Evolutionary conservation across 768 basidiomycete species (phyloP).

Genomic region (Boletus pseudopeckii): DNA sequence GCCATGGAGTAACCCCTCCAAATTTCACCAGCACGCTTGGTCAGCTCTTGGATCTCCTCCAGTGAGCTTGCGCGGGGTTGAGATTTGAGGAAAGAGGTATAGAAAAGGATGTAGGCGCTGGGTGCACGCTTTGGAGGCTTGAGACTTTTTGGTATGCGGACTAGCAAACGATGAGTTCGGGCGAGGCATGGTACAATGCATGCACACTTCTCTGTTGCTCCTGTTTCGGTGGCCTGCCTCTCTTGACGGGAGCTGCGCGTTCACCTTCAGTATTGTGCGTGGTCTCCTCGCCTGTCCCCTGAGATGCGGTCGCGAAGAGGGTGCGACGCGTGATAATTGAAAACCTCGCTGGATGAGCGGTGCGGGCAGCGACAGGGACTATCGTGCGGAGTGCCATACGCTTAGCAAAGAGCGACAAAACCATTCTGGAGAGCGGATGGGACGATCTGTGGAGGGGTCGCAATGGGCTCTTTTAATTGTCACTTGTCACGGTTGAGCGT

Average conservation of each 20-base stretch:
- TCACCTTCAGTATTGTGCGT: conserved; percentile 1
- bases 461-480: neutral
- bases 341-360: neutral
- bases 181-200: neutral
- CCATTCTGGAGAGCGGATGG: neutral
- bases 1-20: conserved; percentile 34
- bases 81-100: conserved; percentile 9
- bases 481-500: conserved; percentile 13
- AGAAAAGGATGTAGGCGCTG: conserved; percentile 27
- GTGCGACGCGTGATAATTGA: conserved; percentile 22
- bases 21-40: conserved; percentile 20
- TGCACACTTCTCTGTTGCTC: conserved; percentile 15
- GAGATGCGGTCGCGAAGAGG: conserved; percentile 19
- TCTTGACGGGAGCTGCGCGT: conserved; percentile 5
- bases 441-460: neutral
- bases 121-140: conserved; percentile 30
- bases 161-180: conserved; percentile 12
- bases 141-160: conserved; percentile 11
- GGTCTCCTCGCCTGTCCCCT: neutral
- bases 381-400: neutral
- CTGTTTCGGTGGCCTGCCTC: conserved; percentile 1
- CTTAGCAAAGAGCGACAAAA: conserved; percentile 16
- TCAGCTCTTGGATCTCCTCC: neutral
- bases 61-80: neutral
- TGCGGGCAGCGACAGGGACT: neutral